Base-by-base conservation (phyloP, 768 basidiomycete species). In the Trametes villosa region DNA sequence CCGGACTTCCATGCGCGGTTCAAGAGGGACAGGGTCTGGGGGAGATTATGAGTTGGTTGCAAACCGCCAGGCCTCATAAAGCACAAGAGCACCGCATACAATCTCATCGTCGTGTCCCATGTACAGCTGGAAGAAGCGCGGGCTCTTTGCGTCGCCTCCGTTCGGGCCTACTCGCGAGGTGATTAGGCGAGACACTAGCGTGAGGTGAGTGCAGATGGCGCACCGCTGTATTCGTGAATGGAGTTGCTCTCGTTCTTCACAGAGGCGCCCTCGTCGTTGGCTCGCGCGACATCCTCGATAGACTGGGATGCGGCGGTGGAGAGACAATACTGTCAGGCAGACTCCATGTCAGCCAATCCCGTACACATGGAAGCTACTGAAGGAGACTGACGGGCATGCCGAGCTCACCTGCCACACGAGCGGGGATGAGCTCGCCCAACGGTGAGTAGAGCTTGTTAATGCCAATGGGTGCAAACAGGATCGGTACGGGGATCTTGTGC, bases 101-200 rank as follows among this genome's bases (percentile, higher is more conserved):
- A 83, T 65, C 29, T 83, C 82, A 47, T 82, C 82, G 57, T 83
- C 81, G 59, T 81, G 82, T 1, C 81, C 79, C 78, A 81, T 81
- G 64, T 85, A 84, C 18, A 85, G 70, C 71, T 83, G 83, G 75
- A 80, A 85, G 65, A 81, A 83, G n/a, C 81, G 73, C 2, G 80
- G 79, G 22, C 75, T 72, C 33, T 74, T 71, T 13, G 75, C 72
- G 49, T 72, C 66, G 17, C 74, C 75, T 20, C 71, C 73, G 50
- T 74, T 75, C 7, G 68, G 67, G 7, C 66, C 66, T 69, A 22
- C 8, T n/a, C 22, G 1, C 8, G 4, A 5, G 22, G 9, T 18
- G 12, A 22, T 3, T 18, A 31, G 40, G n/a, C 18, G 26, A 22
- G 26, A 7, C 33, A 34, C 5, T 31, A n/a, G 18, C 5, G 33